phyloP scores from a whole-genome alignment of 768 basidiomycete species.

The Pisolithus tinctorius region DNA sequence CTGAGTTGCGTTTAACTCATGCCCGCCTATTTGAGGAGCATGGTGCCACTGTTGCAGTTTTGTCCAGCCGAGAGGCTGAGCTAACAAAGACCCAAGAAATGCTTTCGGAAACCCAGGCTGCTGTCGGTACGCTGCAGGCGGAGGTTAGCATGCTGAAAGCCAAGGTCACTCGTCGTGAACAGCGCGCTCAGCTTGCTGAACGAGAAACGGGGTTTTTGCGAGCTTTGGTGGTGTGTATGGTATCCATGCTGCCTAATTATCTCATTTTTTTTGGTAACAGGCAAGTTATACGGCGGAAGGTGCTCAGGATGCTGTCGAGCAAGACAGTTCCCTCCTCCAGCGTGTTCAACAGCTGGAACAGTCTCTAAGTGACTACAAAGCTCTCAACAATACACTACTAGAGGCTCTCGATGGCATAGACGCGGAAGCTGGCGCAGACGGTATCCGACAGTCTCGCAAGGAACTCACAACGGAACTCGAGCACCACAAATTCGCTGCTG shows the following conservation, averaged over 20 bases:
- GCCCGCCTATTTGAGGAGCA: slow-evolving; percentile 63
- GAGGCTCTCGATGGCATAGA: slow-evolving; percentile 42
- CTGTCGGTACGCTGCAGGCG: slow-evolving; percentile 27
- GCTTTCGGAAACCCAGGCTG: slow-evolving; percentile 30
- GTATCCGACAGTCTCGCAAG: slow-evolving; percentile 22
- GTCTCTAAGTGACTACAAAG: slow-evolving; percentile 50
- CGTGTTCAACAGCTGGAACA: slow-evolving; percentile 50
- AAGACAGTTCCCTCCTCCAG: slow-evolving; percentile 30
- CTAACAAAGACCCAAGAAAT: slow-evolving; percentile 34
- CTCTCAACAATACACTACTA: slow-evolving; percentile 37
- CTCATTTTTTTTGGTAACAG: slow-evolving; percentile 25
- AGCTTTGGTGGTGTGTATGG: slow-evolving; percentile 54
- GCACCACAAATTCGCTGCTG: slow-evolving; percentile 30
- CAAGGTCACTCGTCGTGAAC: slow-evolving; percentile 31
- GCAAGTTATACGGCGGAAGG: slow-evolving; percentile 59
- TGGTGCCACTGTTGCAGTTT: slow-evolving; percentile 47
- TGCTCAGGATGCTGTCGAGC: slow-evolving; percentile 21
- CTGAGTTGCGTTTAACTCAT: slow-evolving; percentile 54
- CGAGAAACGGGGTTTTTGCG: slow-evolving; percentile 62
- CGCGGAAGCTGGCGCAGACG: slow-evolving; percentile 23
- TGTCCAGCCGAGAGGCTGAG: slow-evolving; percentile 50
- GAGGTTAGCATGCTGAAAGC: slow-evolving; percentile 35
- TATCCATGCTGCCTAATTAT: background rate
- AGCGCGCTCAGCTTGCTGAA: slow-evolving; percentile 39
- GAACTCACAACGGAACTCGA: slow-evolving; percentile 36